Conservation (phyloP, 164 flowering plant genomes). For the Berberis vulgaris region DNA sequence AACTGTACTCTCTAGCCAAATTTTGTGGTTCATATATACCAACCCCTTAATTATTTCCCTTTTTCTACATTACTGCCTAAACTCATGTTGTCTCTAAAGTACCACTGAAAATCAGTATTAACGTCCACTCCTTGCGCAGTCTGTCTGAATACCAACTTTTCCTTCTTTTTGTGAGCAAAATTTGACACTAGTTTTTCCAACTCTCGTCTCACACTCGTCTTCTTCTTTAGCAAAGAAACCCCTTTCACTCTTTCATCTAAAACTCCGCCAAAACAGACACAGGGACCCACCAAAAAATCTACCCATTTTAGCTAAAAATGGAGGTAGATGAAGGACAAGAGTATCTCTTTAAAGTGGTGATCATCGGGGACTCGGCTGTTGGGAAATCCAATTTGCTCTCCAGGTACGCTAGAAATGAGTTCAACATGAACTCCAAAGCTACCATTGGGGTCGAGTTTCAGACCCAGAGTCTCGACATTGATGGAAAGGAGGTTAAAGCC, state of each 20-base stretch:
- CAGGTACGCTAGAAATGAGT: conserved; percentile 1
- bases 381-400: conserved; percentile 1
- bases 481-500: conserved; percentile 1
- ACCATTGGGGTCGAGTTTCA: not conserved
- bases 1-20: too few relatives aligned
- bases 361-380: not conserved
- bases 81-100: too few relatives aligned
- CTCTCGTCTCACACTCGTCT: too few relatives aligned
- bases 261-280: not conserved
- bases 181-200: too few relatives aligned
- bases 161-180: not conserved
- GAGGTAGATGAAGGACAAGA: not conserved
- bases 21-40: too few relatives aligned
- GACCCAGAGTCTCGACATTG: not conserved
- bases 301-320: not conserved
- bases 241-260: too few relatives aligned
- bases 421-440: not conserved
- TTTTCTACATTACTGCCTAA: too few relatives aligned
- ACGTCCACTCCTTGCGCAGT: too few relatives aligned
- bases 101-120: too few relatives aligned
- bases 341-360: not conserved
- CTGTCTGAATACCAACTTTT: not conserved
- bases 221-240: too few relatives aligned
- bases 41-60: too few relatives aligned
- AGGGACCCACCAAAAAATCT: not conserved